A percentile compares a stretch with the other conserved stretches of the same genome.
Evolutionary conservation across 2,329 filamentous ascomycete species (phyloP).

Genomic region (Penicillium sp.): DNA sequence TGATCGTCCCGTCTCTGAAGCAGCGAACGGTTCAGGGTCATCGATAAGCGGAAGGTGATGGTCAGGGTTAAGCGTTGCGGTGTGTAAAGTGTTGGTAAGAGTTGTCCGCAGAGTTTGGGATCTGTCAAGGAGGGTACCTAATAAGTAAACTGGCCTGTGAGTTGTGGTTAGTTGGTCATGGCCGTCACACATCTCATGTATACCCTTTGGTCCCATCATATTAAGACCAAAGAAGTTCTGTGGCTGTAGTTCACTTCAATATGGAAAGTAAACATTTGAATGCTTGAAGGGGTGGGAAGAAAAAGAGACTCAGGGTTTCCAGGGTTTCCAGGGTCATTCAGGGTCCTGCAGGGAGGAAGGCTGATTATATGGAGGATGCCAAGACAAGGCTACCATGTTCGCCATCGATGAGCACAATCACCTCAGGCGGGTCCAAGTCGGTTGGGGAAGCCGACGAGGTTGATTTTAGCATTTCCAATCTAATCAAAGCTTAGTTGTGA

Average conservation of each 20-base stretch:
- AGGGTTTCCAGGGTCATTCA: not conserved
- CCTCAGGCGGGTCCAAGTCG: constrained; percentile 28
- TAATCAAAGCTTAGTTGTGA: constrained; percentile 25
- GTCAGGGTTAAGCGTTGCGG: not conserved
- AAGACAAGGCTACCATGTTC: constrained; percentile 24
- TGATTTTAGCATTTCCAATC: constrained; percentile 18
- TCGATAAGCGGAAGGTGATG: not conserved
- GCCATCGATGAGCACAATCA: constrained; percentile 34
- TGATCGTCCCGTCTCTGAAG: not conserved
- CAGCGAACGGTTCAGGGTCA: not conserved
- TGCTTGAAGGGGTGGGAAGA: not conserved
- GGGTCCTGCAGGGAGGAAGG: constrained; percentile 2
- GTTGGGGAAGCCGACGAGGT: constrained; percentile 18
- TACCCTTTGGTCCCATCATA: not conserved
- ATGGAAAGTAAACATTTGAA: not conserved
- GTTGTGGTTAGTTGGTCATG: not conserved
- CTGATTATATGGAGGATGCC: constrained; percentile 27
- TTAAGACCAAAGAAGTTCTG: not conserved
- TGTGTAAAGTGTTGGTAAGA: not conserved
- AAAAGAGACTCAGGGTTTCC: not conserved
- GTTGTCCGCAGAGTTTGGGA: not conserved
- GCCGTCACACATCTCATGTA: not conserved
- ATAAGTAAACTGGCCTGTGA: not conserved
- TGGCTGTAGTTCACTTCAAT: not conserved
- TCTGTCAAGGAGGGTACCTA: not conserved